Evolutionary conservation across 768 basidiomycete genomes (phyloP), one percentile per base, ranked within the genome.

Genomic region (Rhodotorula sphaerocarpa): DNA sequence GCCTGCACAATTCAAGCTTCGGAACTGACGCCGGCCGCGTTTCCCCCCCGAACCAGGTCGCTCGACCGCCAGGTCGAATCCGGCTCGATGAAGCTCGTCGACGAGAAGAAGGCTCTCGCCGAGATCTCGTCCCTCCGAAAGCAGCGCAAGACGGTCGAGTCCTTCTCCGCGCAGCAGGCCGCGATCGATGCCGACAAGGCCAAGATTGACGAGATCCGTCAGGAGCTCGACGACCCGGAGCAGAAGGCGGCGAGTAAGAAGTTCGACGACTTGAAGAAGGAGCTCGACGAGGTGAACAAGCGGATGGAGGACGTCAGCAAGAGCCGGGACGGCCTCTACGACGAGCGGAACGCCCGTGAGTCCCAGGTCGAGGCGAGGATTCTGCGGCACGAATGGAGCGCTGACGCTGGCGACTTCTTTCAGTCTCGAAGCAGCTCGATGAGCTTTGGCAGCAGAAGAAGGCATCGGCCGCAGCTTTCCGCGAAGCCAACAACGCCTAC

Each of bases 61-160:
- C 64, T 73, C 50, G 88, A 97, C 53, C 86, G 83, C 73, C 87
- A 90, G 74, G 85, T 99, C 56, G 93, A 97, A 73, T 88, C 88
- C 7, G 93, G 93, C 30, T 83, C 71, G 61, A 80, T 99, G 81
- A 95, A 89, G 74, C 80, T 97, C 61, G 90, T 85, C 31, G 92
- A 95, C 59, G 95, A 99, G 77, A 96, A 95, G 77, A 85, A 90
- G 55, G 88, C 91, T 7, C 80, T 99, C n/a, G 81, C 83, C 68
- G 93, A 97, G 71, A 93, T 99, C 65, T 82, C 80, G 21, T 21
- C 41, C 16, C 63, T 70, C 43, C 62, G 62, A 42, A 66, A 66
- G 54, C 55, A 55, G 20, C 68, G 68, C 63, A 65, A 63, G 73
- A 77, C 78, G 18, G 84, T 97, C 61, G 91, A 97, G 75, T 74